Base-by-base conservation (phyloP, 2,329 filamentous ascomycete species). In the Davidsoniella eucalypti region DNA sequence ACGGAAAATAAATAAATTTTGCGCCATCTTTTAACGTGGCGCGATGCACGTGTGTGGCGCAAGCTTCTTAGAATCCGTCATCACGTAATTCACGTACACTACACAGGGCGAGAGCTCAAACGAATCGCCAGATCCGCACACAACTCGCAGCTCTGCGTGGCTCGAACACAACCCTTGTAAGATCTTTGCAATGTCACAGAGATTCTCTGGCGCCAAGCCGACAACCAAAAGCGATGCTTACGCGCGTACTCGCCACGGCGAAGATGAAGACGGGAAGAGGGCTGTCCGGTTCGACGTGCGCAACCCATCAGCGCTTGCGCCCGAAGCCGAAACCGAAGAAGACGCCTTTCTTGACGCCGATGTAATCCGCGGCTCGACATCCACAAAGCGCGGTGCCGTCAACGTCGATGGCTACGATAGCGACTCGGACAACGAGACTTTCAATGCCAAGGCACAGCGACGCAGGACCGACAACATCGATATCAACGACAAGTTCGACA, bases 341-440 rank as follows among this genome's bases (percentile, higher is more conserved):
- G 72, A 87, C 58, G 77, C 78, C 0, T 75, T 90, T 25, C 75
- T 98, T 7, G 86, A 94, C 47, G 87, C 88, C 18, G 92, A 96
- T 61, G 88, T 95, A 38, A 95, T 96, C 56, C 87, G 88, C 14
- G 84, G 81, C 2, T 73, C 78, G 16, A 74, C 77, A 29, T 75
- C 79, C 39, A 85, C 87, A 0, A 94, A 94, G 64, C 85, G 92
- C 55, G 90, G 90, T 57, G 92, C 90, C 0, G 85, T 98, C 50
- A 95, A 96, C 60, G 79, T 98, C 39, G 92, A 96, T 60, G 92
- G 92, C 47, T 98, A 96, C 67, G 90, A 96, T 58, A 92, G 84
- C 8, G 92, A 98, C 65, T 94, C 90, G 2, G 78, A 83, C 48
- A 90, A 93, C 56, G 92, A 96, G 61, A 87, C 84, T 42, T 93